phyloP scores from a whole-genome alignment of 352 stramenopile genomes.

The Phytophthora uliginosa region DNA sequence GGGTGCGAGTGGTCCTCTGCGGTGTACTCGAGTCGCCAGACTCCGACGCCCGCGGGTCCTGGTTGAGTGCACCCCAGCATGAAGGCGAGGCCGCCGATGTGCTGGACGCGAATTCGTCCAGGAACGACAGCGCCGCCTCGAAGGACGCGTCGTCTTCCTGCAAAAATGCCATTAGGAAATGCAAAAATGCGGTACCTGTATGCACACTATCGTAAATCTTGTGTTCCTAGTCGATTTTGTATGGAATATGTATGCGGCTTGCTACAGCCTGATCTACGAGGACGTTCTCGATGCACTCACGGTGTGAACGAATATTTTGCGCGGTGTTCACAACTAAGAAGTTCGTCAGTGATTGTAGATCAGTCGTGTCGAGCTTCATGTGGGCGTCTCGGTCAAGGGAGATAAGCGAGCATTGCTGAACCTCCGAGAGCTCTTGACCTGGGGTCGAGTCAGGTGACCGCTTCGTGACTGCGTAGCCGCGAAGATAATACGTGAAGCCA shows the following conservation, averaged over 20 bases:
- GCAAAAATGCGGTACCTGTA: not conserved
- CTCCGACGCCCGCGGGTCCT: not conserved
- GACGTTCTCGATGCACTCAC: not conserved
- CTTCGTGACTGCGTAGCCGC: not conserved
- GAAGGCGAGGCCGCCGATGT: not conserved
- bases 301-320: constrained; percentile 5
- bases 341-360: not conserved
- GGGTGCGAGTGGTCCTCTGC: not conserved
- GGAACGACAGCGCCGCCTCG: constrained; percentile 15
- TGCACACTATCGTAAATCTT: not conserved
- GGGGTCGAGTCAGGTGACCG: not conserved
- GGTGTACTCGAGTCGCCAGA: not conserved
- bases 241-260: not conserved
- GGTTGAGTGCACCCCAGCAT: no score
- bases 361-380: not conserved
- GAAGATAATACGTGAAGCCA: not conserved
- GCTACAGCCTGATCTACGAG: not conserved
- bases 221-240: not conserved
- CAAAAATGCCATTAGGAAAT: constrained; percentile 16
- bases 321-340: not conserved
- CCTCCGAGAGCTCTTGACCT: not conserved
- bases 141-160: constrained; percentile 18
- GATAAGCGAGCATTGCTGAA: constrained; percentile 3
- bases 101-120: constrained; percentile 14
- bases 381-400: not conserved